phyloP scores from a whole-genome alignment of 129 eudicot genomes.

The Escallonia rubra region DNA sequence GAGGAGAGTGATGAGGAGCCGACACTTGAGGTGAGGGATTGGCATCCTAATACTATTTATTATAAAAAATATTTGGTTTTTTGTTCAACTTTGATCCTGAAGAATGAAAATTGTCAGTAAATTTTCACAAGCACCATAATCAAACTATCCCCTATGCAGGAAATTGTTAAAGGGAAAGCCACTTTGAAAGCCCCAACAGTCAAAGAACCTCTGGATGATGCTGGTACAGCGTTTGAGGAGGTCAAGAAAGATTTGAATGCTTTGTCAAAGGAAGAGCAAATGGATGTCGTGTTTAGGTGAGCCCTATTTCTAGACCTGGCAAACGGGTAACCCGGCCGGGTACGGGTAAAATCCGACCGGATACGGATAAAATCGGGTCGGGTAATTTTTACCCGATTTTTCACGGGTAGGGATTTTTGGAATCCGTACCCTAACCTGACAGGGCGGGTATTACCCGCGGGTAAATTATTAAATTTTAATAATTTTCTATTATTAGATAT shows the following conservation, averaged over 20 bases:
- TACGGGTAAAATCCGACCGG: no score
- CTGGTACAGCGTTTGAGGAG: slow-evolving; percentile 41
- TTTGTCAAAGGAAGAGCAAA: slow-evolving; percentile 79
- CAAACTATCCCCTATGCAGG: slow-evolving; percentile 18
- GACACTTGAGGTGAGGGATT: slow-evolving; percentile 57
- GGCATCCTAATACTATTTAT: background rate
- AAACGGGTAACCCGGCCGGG: no score
- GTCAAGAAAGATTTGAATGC: slow-evolving; percentile 70
- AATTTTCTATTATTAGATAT: no score
- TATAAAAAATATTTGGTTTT: background rate
- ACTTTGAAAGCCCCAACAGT: slow-evolving; percentile 31
- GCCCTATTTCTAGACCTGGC: slow-evolving; percentile 14
- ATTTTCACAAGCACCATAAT: background rate
- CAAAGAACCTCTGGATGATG: slow-evolving; percentile 42
- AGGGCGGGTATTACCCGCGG: no score
- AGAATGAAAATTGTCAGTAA: background rate
- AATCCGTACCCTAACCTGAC: no score
- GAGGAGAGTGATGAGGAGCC: slow-evolving; percentile 66
- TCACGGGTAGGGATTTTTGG: no score
- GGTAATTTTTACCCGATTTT: no score
- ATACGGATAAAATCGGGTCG: no score
- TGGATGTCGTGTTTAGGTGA: slow-evolving; percentile 83
- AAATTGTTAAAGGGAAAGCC: slow-evolving; percentile 48
- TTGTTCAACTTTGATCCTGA: background rate
- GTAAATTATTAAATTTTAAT: no score